These are phyloP conservation scores for Leccinum subspadiceum DNA, from an alignment of 1,284 basidiomycete species.

Conservation along the genomic window DNA sequence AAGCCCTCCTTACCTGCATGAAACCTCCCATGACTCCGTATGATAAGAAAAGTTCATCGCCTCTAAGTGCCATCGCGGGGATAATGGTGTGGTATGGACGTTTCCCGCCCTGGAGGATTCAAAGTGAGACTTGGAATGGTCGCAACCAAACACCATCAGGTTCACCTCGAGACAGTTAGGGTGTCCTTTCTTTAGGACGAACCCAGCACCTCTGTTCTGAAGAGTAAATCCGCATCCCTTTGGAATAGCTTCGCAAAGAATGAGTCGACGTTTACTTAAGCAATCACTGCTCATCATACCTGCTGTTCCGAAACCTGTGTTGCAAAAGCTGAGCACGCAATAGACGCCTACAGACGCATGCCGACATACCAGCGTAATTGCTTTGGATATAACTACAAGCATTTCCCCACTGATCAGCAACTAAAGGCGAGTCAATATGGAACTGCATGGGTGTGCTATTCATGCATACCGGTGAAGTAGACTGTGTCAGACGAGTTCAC, in stretches of 20 bases:
- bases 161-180: slow-evolving; percentile 73
- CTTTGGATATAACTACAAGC: slow-evolving; percentile 94
- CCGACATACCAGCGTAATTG: slow-evolving; percentile 75
- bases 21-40: slow-evolving; percentile 95
- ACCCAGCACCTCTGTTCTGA: slow-evolving; percentile 90
- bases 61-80: slow-evolving; percentile 83
- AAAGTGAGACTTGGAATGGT: not conserved
- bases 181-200: slow-evolving; percentile 77
- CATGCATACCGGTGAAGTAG: slow-evolving; percentile 74
- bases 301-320: slow-evolving; percentile 72
- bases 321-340: slow-evolving; percentile 1
- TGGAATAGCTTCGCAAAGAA: slow-evolving; percentile 63
- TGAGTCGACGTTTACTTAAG: slow-evolving; percentile 8
- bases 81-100: slow-evolving; percentile 96
- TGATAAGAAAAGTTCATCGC: slow-evolving; percentile 81
- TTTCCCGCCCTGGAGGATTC: slow-evolving; percentile 63
- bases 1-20: slow-evolving; percentile 68
- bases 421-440: slow-evolving; percentile 35
- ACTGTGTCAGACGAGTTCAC: slow-evolving; percentile 87
- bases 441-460: not conserved
- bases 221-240: slow-evolving; percentile 94
- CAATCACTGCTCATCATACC: slow-evolving; percentile 40
- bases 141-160: not conserved
- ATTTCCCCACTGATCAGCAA: slow-evolving; percentile 88
- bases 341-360: not conserved